Base-by-base conservation (phyloP, 1,284 basidiomycete species). In the Ganoderma lingzhi region DNA sequence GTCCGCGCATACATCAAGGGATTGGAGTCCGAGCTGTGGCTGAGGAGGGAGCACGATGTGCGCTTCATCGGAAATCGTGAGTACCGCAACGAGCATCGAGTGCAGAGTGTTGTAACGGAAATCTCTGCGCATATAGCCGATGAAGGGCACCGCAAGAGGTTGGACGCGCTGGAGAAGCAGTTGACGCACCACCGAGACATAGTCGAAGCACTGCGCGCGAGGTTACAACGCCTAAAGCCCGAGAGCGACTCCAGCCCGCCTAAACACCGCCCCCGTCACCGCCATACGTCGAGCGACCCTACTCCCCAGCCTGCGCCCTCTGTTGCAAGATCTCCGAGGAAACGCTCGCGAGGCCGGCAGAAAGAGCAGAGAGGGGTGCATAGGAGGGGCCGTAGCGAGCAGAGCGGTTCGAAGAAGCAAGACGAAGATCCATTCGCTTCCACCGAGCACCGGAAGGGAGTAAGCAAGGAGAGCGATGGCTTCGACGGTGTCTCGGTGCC, bases 61-160 rank as follows among this genome's bases (percentile, higher is more conserved):
- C 44, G 30, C 3, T 63, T 51, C 62, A 48, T 63, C 14, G 35
- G 44, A 14, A 10, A 63, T 35, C 44, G 62, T 63, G 30, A 63
- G 62, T 61, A 23, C n/a, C 2, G 14, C 23, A 9, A 30, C 14
- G 12, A 15, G 6, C 4, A 28, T 6, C 23, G 19, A 3, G 17
- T 58, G 35, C 23, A 23, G n/a, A 12, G 8, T 9, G 12, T 12
- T n/a, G n/a, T 6, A n/a, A 37, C 14, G 10, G 56, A 37, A 35
- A 37, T 15, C 19, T 12, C 2, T 19, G 37, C 59, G 23, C 23
- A 19, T n/a, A 39, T 23, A 61, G 59, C 59, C 10, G 39, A 61
- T 14, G 23, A 41, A 15, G 59, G 59, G 4, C 59, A 61, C 15
- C 59, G 14, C n/a, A 12, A 42, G 37, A 41, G 59, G 59, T 23